phyloP scores from a whole-genome alignment of 345 rosid species.

The Arabidopsis arenosa region DNA sequence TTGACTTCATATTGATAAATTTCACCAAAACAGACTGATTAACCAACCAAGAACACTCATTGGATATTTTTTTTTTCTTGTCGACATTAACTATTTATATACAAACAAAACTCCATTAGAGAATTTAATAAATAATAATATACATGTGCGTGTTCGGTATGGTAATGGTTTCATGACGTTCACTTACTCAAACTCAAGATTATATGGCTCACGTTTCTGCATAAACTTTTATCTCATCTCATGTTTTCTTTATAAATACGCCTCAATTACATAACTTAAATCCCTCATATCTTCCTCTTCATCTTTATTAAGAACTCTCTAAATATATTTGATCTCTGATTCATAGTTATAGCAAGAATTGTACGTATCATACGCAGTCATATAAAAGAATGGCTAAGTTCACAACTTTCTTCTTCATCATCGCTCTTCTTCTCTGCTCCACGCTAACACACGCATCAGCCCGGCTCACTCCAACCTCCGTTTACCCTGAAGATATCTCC shows the following conservation, averaged over 20 bases:
- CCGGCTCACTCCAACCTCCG: slow-evolving; percentile 49
- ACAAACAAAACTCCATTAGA: slow-evolving; percentile 5
- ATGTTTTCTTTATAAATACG: slow-evolving; percentile 40
- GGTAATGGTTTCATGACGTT: slow-evolving; percentile 28
- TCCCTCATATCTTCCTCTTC: slow-evolving; percentile 13
- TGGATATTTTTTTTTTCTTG: neutral
- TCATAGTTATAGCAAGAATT: neutral
- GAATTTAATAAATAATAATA: neutral
- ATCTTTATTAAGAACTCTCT: neutral
- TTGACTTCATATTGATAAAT: slow-evolving; percentile 19
- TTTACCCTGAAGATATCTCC: slow-evolving; percentile 40
- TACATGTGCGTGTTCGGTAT: slow-evolving; percentile 44
- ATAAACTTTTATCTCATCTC: slow-evolving; percentile 17
- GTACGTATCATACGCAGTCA: neutral
- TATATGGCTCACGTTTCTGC: slow-evolving; percentile 44
- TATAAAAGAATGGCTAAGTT: slow-evolving; percentile 44
- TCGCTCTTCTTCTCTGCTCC: slow-evolving; percentile 54
- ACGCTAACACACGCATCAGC: slow-evolving; percentile 46
- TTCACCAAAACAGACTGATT: slow-evolving; percentile 22
- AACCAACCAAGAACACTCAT: slow-evolving; percentile 15
- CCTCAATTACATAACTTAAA: slow-evolving; percentile 3
- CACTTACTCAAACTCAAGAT: slow-evolving; percentile 20
- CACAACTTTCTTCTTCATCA: slow-evolving; percentile 38
- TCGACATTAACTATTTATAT: neutral
- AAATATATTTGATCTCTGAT: neutral